Evolutionary conservation across 768 basidiomycete genomes (phyloP).

Genomic region (Saitozyma sp.): DNA sequence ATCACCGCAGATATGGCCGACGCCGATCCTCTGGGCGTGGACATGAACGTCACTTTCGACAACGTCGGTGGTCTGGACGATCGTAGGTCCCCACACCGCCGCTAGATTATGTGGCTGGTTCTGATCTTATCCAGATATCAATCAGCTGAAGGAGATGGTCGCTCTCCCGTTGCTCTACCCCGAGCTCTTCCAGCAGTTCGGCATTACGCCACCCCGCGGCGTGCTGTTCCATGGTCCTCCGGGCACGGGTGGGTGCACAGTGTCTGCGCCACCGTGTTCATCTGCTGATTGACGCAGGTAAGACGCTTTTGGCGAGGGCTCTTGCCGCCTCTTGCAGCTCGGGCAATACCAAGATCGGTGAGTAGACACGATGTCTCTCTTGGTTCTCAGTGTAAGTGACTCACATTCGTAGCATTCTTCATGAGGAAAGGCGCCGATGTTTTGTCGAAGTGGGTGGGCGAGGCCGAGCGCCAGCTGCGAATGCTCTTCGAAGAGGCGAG

Average conservation of each 20-base stretch:
- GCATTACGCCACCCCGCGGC: conserved; percentile 90
- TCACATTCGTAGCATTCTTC: conserved; percentile 74
- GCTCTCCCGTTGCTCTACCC: conserved; percentile 91
- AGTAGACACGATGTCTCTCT: conserved; percentile 43
- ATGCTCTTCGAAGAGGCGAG: conserved; percentile 94
- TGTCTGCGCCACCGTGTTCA: neutral
- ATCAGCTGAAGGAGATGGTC: conserved; percentile 98
- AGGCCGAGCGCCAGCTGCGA: conserved; percentile 92
- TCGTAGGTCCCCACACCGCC: conserved; percentile 60
- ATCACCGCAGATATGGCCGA: conserved; percentile 76
- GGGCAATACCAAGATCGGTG: conserved; percentile 83
- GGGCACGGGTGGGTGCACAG: conserved; percentile 77
- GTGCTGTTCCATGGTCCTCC: conserved; percentile 98
- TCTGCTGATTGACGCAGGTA: conserved; percentile 60
- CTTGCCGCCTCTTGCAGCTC: conserved; percentile 88
- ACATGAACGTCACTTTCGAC: conserved; percentile 90
- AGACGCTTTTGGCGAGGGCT: conserved; percentile 85
- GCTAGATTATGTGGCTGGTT: neutral
- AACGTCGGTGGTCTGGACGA: conserved; percentile 95
- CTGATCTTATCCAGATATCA: conserved; percentile 67
- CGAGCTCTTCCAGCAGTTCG: conserved; percentile 91
- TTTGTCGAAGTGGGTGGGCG: conserved; percentile 98
- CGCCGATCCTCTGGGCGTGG: conserved; percentile 91
- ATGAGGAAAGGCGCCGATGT: conserved; percentile 99
- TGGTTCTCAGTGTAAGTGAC: neutral